phyloP scores from a whole-genome alignment of 768 basidiomycete genomes.

The Crucibulum laeve region DNA sequence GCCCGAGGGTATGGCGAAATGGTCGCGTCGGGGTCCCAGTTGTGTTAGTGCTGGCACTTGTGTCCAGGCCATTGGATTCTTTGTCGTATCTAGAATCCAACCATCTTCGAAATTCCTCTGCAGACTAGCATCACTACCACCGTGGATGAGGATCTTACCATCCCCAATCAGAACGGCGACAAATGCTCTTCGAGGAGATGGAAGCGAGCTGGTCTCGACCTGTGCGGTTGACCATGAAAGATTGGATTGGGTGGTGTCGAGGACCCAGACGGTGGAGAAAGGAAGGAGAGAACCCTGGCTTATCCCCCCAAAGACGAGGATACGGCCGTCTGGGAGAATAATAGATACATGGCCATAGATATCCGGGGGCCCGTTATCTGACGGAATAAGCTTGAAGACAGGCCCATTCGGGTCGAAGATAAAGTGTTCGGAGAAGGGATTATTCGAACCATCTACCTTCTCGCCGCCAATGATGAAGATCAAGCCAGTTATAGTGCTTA shows the following conservation, averaged over 20 bases:
- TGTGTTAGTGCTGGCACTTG: conserved; percentile 43
- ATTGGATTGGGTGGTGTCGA: conserved; percentile 50
- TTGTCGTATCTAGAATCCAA: conserved; percentile 60
- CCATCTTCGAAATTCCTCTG: conserved; percentile 61
- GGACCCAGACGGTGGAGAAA: conserved; percentile 54
- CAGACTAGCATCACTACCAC: conserved; percentile 61
- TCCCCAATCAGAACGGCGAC: conserved; percentile 46
- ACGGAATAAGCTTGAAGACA: conserved; percentile 52
- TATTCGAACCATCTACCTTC: conserved; percentile 73
- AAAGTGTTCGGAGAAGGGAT: conserved; percentile 60
- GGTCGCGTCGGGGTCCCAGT: conserved; percentile 66
- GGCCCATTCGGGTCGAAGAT: conserved; percentile 47
- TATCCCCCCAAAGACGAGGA: conserved; percentile 77
- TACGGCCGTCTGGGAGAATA: conserved; percentile 61
- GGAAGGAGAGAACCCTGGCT: conserved; percentile 44
- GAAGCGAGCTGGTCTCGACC: conserved; percentile 35
- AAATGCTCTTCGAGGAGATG: conserved; percentile 60
- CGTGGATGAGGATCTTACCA: conserved; percentile 68
- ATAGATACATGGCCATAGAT: conserved; percentile 71
- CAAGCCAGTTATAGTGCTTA: conserved; percentile 38
- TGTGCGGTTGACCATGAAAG: conserved; percentile 47
- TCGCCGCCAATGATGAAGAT: conserved; percentile 79
- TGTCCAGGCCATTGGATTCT: conserved; percentile 59
- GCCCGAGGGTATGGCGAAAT: conserved; percentile 62
- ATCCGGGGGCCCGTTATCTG: conserved; percentile 56